A percentile compares a stretch with the other conserved stretches of the same genome.
Evolutionary conservation across 2,329 filamentous ascomycete genomes (phyloP).

Genomic region (Cephalotrichum gorgonifer): DNA sequence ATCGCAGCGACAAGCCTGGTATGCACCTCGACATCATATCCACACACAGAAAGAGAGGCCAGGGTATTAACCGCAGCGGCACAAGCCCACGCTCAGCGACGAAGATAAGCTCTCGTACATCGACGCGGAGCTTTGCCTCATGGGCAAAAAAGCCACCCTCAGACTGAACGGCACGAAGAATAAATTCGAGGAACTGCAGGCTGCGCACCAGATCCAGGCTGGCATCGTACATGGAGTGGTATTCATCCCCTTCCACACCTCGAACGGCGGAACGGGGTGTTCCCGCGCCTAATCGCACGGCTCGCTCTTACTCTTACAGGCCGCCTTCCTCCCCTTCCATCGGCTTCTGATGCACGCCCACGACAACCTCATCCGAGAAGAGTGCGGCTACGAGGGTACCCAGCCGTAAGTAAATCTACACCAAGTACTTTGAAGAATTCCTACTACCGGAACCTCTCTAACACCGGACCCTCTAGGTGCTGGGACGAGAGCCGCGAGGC

Average conservation of each 20-base stretch:
- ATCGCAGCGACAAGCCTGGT: background rate
- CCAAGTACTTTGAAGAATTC: slow-evolving; percentile 10
- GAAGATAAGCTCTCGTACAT: slow-evolving; percentile 10
- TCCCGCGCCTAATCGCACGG: too few species aligned
- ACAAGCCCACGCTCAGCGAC: slow-evolving; percentile 9
- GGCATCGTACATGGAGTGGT: slow-evolving; percentile 9
- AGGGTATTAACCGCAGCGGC: too few species aligned
- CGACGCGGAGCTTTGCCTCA: slow-evolving; percentile 10
- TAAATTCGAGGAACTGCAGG: slow-evolving; percentile 10
- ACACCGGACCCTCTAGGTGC: too few species aligned
- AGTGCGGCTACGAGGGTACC: slow-evolving; percentile 20
- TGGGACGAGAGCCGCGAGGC: slow-evolving; percentile 9
- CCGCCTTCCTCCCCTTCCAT: slow-evolving; percentile 23
- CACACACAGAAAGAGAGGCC: background rate
- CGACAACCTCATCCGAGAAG: slow-evolving; percentile 16
- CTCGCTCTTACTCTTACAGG: too few species aligned
- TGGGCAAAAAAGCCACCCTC: slow-evolving; percentile 6
- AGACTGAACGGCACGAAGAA: slow-evolving; percentile 8
- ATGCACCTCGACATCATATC: too few species aligned
- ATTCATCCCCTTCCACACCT: too few species aligned
- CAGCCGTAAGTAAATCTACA: slow-evolving; percentile 19
- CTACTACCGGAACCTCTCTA: background rate
- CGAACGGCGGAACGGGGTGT: too few species aligned
- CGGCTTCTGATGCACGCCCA: slow-evolving; percentile 20
- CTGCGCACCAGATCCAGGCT: slow-evolving; percentile 8